Evolutionary conservation across 2,329 filamentous ascomycete genomes (phyloP), one percentile per base, ranked within the genome.

Genomic region (Cladosporium sp.): DNA sequence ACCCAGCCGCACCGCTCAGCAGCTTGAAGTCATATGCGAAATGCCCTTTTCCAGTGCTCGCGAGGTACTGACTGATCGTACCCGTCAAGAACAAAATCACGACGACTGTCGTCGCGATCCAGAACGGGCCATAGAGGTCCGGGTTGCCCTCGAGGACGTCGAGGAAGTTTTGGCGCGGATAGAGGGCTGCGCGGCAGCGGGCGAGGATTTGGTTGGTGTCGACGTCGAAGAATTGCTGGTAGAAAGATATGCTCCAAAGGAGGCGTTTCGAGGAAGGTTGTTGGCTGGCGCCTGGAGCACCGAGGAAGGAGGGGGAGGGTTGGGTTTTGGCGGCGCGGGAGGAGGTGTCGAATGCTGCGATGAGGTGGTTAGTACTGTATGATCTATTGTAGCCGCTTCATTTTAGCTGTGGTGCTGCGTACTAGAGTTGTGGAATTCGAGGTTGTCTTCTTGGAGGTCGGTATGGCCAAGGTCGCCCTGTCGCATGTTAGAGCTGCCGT

Each of bases 181-280:
- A 96, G 39, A 97, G 79, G n/a, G 93, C 88, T 1, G 92, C 88
- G 75, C 87, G 87, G 76, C 94, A 97, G 65, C 94, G 89, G 69
- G 87, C 82, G 58, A 97, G 78, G 19, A 99, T 92, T 55, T 94
- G 90, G 61, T 84, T 87, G 1, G 94, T 97, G 77, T 99, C 94
- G 64, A 99, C 93, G 72, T 99, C 94, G 78, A 99, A 99, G 84
- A 94, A 97, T 78, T 96, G 94, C 58, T 92, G 86, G 79, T 99
- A 99, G 81, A 96, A 99, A 59, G 86, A 86, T 63, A 97, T 81
- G 47, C 87, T 87, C 94, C 94, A 99, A 64, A 97, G 88, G 78
- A 88, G 92, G 70, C 90, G 90, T 78, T 97, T 97, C 61, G 71
- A 68, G 25, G 66, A 64, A 47, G 65, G 59, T 36, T 63, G 64